Percentiles rank a stretch among this genome's conserved stretches.
These are phyloP conservation scores for Eucalyptus pauciflora DNA, from an alignment of 345 rosid species.

Conservation along the genomic window DNA sequence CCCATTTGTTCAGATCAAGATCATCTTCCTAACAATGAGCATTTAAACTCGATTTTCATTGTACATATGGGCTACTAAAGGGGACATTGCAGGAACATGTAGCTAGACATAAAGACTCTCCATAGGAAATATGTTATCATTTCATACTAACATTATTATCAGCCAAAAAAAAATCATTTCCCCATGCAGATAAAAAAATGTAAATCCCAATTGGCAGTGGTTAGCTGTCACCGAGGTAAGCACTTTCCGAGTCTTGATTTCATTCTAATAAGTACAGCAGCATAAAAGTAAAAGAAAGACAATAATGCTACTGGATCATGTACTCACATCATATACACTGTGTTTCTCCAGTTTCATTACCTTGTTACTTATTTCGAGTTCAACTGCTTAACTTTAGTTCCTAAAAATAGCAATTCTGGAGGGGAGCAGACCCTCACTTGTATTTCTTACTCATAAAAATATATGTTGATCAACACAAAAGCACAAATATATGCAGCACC, in stretches of 20 bases:
- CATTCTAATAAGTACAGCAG: not conserved
- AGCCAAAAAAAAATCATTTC: not conserved
- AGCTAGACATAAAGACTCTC: not conserved
- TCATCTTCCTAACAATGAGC: not conserved
- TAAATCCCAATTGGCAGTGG: not conserved
- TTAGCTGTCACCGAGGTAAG: not conserved
- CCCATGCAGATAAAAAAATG: not conserved
- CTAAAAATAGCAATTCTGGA: not conserved
- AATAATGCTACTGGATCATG: not conserved
- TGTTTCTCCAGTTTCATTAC: not conserved
- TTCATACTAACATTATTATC: not conserved
- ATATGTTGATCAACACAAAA: not conserved
- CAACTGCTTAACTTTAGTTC: not conserved
- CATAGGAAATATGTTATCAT: not conserved
- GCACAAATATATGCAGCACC: not conserved
- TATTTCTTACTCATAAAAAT: not conserved
- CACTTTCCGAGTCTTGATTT: not conserved
- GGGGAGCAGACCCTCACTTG: not conserved
- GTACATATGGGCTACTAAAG: not conserved
- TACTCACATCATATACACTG: not conserved
- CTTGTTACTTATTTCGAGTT: not conserved
- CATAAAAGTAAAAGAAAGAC: not conserved
- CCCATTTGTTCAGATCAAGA: not conserved
- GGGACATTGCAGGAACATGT: not conserved
- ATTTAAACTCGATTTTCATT: not conserved